Evolutionary conservation across 495 filamentous ascomycete species (phyloP), one percentile per base, ranked within the genome.

Genomic region (Apiosordaria backusii): DNA sequence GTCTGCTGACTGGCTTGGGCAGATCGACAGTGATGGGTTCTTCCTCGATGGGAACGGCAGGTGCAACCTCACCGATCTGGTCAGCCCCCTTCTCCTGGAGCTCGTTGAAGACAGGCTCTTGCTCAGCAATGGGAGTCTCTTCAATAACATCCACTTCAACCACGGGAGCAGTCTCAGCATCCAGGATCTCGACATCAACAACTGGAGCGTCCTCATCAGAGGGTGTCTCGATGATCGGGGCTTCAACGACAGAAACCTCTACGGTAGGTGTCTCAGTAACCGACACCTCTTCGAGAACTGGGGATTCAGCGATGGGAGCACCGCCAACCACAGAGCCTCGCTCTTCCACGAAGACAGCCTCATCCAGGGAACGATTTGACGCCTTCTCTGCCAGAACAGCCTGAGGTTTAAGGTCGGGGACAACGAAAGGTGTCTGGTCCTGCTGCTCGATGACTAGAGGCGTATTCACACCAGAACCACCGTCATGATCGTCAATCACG

Each of bases 11-110:
- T 45, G 63, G 25, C 58, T 62, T 65, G 65, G 62, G 35, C 35
- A 45, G 10, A 45, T 7, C 35, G 62, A 7, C 27, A 52, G 45
- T 65, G 65, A 54, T 70, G 63, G 54, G 61, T 53, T 16, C 57
- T 60, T 4, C 45, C 57, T 13, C 35, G 2, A 45, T 45, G 35
- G 10, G 3, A 15, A 45, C 16, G 10, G 16, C 35, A 45, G 16
- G 1, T 13, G 35, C 6, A n/a, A n/a, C n/a, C n/a, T n/a, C n/a
- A n/a, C n/a, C n/a, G n/a, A n/a, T n/a, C n/a, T n/a, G n/a, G n/a
- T n/a, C n/a, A n/a, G n/a, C n/a, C n/a, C n/a, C n/a, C n/a, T n/a
- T n/a, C 35, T 45, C 35, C 16, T 45, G 35, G 3, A 13, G 9
- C 35, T 45, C 35, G 10, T 7, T 13, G 16, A 10, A 45, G 6